Base-by-base conservation (phyloP, 1,139 yeast genomes). In the Sugiyamaella japonica region DNA sequence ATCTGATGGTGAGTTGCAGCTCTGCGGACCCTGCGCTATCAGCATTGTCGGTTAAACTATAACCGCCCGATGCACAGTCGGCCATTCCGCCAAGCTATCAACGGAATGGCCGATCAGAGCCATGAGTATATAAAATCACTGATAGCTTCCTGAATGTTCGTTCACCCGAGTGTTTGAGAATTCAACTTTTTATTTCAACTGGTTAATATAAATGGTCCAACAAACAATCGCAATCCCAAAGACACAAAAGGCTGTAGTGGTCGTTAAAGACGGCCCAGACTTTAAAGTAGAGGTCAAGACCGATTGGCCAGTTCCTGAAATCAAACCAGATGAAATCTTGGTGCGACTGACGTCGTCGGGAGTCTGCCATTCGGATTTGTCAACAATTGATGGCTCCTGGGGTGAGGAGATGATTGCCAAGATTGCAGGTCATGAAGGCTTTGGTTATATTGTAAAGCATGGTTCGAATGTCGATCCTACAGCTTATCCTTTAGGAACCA, bases 331-430 rank as follows among this genome's bases (percentile, higher is more conserved):
- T 40, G 67, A 68, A 53, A 59, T 68, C 7, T 59, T 69, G 15
- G 71, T 69, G 25, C 53, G 66, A 44, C 31, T 69, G 48, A 58
- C 60, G 7, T 67, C 65, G 52, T 60, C 72, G 13, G 76, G 76
- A 7, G 71, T 72, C 36, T 73, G 76, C 63, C 75, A 72, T 56
- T 69, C 76, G 3, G 76, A 73, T 53, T 62, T 66, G 38, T 63
- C 72, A 7, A 48, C 63, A 36, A 42, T 67, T 48, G 56, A 60
- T 12, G 61, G 56, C 44, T 53, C 56, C 16, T 66, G 69, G 70
- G 56, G 55, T 16, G 32, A 7, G 1, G 5, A 12, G 7, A 48
- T 47, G 49, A 12, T 12, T 7, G 46, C 32, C 2, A 31, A 45
- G 34, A 58, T 63, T 34, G 60, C 63, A 1, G 69, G 69, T 31